Base-by-base conservation (phyloP, 2,329 filamentous ascomycete species). In the Calonectria hongkongensis region DNA sequence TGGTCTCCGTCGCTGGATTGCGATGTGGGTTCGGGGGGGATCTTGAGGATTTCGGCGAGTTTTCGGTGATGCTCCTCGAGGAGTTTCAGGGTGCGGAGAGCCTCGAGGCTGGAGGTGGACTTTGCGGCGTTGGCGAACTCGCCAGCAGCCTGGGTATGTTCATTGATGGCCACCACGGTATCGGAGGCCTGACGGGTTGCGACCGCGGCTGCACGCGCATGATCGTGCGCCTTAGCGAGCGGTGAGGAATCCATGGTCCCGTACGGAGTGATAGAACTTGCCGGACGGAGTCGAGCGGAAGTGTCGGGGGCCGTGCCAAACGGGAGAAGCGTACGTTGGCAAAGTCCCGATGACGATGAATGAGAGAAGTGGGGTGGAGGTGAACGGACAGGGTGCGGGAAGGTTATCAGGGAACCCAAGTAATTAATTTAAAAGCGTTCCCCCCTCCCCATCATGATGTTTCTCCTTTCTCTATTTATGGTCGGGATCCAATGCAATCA, bases 51-150 rank as follows among this genome's bases (percentile, higher is more conserved):
- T 75, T 94, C 92, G 18, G 96, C 95, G 15, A 98, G 92, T 74
- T 92, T 92, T 76, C 92, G 91, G 83, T 99, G 97, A 83, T 99
- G 95, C 75, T 94, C 90, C 84, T 98, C 95, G 71, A 99, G 92
- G 3, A 98, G 90, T 76, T 90, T 91, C 73, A 99, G 88, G 12
- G 96, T 97, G 66, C 97, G 92, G 63, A 98, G 85, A 16, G 96
- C 96, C 88, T 98, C 89, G 74, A 89, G 82, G 81, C 88, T 90
- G 48, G 87, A 88, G 9, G 95, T 98, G 60, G 86, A 89, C 73
- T 91, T 90, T n/a, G 94, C 92, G 36, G 95, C 96, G 73, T 93
- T 93, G 73, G 95, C 93, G 83, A 98, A 98, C 82, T 98, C 95
- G 75, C 92, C 93, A 2, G 97, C 96, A 45, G 97, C 97, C 70